Base-by-base conservation (phyloP, 352 stramenopile genomes). In the Globisporangium okanoganense region DNA sequence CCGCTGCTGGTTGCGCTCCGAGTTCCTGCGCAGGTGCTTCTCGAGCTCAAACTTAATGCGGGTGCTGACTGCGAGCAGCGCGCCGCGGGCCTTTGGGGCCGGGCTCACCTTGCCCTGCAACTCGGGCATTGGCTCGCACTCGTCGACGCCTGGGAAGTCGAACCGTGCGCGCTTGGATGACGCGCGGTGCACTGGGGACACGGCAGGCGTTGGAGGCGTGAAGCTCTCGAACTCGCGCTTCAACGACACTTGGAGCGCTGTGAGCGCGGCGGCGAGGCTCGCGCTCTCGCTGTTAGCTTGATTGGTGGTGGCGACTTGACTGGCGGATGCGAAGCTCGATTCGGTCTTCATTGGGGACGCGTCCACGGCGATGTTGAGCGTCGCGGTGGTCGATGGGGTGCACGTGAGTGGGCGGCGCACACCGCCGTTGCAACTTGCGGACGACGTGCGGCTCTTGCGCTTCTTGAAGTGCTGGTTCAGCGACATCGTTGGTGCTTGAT, bases 1-100 rank as follows among this genome's bases (percentile, higher is more conserved):
- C 20, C 65, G 75, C 45, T 79, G 68, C 45, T 79, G 68, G 22
- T 61, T 69, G 22, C 75, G 74, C 54, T 90, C 75, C 31, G 68
- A 75, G 33, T 83, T 81, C 29, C 69, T 66, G 18, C 74, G 73
- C 35, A 75, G 67, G 58, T 73, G 74, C 61, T 79, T 83, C 38
- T 90, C 80, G 31, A 94, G 69, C 62, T 94, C 85, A 43, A 79
- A 77, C 66, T 91, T 81, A 41, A 94, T 80, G 56, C 75, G 76
- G 56, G 64, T 85, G 72, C 78, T 94, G 33, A 94, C 78, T 3
- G 82, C 79, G 5, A 94, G 70, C 27, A 91, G 67, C 27, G 85
- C 82, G 40, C 72, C 76, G 14, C 70, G 67, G 5, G 71, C 67
- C 69, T 76, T 82, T 4, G 70, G 73, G 2, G 72, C 61, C 0